Base-by-base conservation (phyloP, 495 filamentous ascomycete species). In the Cladorrhinum samala region DNA sequence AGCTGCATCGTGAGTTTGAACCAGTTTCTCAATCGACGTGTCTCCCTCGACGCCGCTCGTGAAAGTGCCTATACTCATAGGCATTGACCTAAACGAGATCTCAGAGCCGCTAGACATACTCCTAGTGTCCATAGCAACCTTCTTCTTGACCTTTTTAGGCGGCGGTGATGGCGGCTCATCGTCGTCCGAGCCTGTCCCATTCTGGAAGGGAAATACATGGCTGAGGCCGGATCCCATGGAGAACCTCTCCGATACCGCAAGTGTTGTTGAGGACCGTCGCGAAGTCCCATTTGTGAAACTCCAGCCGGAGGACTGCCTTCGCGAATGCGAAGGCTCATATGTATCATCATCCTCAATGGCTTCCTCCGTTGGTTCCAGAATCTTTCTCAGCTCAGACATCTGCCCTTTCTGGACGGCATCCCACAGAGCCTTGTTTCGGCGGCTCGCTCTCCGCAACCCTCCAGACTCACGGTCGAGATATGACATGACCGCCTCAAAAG, bases 401-500 rank as follows among this genome's bases (percentile, higher is more conserved):
- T 91, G 79, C 8, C 93, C 93, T 18, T 77, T 76, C 44, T 80
- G 85, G 5, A 83, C 83, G 19, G 91, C 88, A 65, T 92, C 83
- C 94, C 94, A 99, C 9, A 99, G 72, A 5, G 83, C 80, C 62
- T 84, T 84, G 64, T 99, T 99, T 13, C 88, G 77, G 44, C 81
- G 77, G 67, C 94, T 99, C 9, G 91, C 87, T 61, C 83, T 84
- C 51, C 89, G 81, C 33, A 99, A 68, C 18, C 82, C 87, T 17
- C 83, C 85, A 0, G 91, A 90, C 57, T 95, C 91, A 21, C 83
- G 83, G 18, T 85, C 79, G 16, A 99, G 79, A 68, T 99, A 96
- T 8, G 90, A 87, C 11, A 99, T 72, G 3, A 99, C 94, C 0
- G 89, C 94, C 70, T 99, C 94, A 46, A 96, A 87, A 0, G 94